Base-by-base conservation (phyloP, 108 stramenopile species). In the Asterionellopsis glacialis region DNA sequence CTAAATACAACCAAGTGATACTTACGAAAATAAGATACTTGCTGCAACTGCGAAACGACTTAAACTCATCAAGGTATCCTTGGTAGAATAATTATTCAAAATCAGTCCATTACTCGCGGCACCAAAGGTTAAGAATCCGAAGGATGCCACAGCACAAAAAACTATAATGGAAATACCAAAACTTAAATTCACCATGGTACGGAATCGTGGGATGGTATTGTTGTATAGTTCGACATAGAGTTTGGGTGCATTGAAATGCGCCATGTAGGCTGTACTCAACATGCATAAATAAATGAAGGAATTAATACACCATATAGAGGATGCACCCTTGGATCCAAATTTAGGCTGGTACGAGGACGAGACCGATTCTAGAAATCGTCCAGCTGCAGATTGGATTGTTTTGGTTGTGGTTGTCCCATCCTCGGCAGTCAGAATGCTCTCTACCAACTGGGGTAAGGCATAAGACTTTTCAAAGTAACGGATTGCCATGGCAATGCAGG, bases 161-260 rank as follows among this genome's bases (percentile, higher is more conserved):
- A 86, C 45, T 10, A 69, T 51, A 11, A 88, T 79, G 26, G 80
- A 67, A 39, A 72, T 69, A 16, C 64, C 70, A 70, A 97, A 97
- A 22, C 72, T 69, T 0, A 72, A 58, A 11, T 66, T 55, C 18
- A 93, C 90, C 22, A 97, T 82, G 24, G 68, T 75, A 47, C 87
- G 79, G 61, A 77, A 91, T 25, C 87, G 73, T 15, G 60, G 43
- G 11, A 87, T 59, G 24, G 84, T 94, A 55, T 81, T 88, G 63
- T 94, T 70, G 65, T 84, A 76, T 23, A 95, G 76, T 76, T 95
- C 94, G 49, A 66, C 63, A 64, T 87, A 95, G 70, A 91, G 94
- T 53, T 88, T 82, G 27, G 97, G 95, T 14, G 97, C 97, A 59
- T 93, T 74, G 74, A 80, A 93, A 65, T 98, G 97, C 13, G 93